These are phyloP conservation scores for Boletus albobrunnescens DNA, from an alignment of 1,284 basidiomycete genomes.

Conservation along the genomic window DNA sequence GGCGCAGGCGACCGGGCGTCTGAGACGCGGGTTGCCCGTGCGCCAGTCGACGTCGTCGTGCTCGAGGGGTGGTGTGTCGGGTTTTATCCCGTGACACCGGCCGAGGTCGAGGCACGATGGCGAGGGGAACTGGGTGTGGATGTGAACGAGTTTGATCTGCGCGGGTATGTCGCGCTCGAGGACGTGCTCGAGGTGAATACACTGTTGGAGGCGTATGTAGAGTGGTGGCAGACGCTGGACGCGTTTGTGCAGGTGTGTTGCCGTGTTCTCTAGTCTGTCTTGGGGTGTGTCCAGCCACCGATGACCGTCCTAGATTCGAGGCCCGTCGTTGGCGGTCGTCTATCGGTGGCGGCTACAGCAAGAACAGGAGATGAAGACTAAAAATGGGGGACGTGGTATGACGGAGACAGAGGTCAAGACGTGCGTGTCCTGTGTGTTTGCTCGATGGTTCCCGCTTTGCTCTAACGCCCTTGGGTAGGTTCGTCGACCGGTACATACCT, in stretches of 20 bases:
- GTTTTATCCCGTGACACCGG: constrained; percentile 48
- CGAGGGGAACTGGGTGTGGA: too few relatives aligned
- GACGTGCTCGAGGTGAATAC: constrained; percentile 63
- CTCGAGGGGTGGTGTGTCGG: constrained; percentile 85
- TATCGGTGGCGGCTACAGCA: constrained; percentile 84
- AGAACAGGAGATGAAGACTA: constrained; percentile 81
- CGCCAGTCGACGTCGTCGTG: constrained; percentile 79
- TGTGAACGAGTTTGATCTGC: constrained; percentile 30
- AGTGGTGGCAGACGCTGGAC: constrained; percentile 67
- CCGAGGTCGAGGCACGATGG: constrained; percentile 39
- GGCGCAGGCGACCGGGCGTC: constrained; percentile 81
- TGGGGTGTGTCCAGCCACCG: too few relatives aligned
- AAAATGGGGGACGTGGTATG: constrained; percentile 85
- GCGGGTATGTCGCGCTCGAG: constrained; percentile 36
- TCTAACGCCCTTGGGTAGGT: constrained; percentile 39
- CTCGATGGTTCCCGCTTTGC: too few relatives aligned
- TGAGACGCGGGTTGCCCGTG: constrained; percentile 35
- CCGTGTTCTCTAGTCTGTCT: neutral
- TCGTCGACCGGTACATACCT: constrained; percentile 79
- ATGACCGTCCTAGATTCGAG: constrained; percentile 60
- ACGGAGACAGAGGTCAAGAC: constrained; percentile 70
- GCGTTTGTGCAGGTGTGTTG: constrained; percentile 65
- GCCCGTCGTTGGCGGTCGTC: constrained; percentile 50
- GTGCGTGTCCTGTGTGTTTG: constrained; percentile 53
- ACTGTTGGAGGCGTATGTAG: constrained; percentile 52